Base-by-base conservation (phyloP, 805 yeast genomes). In the Clavispora phyllophila region DNA sequence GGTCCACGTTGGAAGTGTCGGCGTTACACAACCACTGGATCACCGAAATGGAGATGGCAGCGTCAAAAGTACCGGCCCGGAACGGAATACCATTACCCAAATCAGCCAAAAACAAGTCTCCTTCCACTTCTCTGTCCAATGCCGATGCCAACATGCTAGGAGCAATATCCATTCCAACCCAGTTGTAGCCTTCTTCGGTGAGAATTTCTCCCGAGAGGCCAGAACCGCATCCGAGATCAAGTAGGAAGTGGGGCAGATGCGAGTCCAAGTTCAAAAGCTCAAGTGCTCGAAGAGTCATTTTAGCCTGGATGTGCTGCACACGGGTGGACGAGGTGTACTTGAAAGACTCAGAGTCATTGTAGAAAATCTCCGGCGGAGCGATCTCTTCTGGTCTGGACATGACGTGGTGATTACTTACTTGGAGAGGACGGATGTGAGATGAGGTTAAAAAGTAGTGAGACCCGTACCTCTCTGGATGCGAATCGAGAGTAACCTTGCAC, bases 21-120 rank as follows among this genome's bases (percentile, higher is more conserved):
- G 98, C 98, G 61, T 93, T 93, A 70, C 97, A 90, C 33, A 93
- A 76, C 99, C 99, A 93, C 63, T 93, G 99, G 40, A 93, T 89
- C 10, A 95, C 99, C 27, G 95, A 84, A 48, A 93, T 88, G 20
- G 95, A 84, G 25, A 93, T 87, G 1, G 96, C 98, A 1, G 97
- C 97, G 63, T 93, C 99, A 62, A 91, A 93, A 0, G 96, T 75
- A 39, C 99, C 99, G 2, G 98, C 87, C 58, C 99, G 75, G 58
- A 93, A 93, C 5, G 98, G 98, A 2, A 93, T 75, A 26, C 99
- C 99, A 41, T 75, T 72, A 23, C 99, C 99, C 75, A 93, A 85
- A 68, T 93, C 99, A 28, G 89, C 84, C 42, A 93, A 68, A 61
- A 93, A 83, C 49, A 93, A 65, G 62, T 93, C 99, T 12, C 99